Conservation (phyloP, 1,139 yeast genomes). For the Candida dubliniensis region DNA sequence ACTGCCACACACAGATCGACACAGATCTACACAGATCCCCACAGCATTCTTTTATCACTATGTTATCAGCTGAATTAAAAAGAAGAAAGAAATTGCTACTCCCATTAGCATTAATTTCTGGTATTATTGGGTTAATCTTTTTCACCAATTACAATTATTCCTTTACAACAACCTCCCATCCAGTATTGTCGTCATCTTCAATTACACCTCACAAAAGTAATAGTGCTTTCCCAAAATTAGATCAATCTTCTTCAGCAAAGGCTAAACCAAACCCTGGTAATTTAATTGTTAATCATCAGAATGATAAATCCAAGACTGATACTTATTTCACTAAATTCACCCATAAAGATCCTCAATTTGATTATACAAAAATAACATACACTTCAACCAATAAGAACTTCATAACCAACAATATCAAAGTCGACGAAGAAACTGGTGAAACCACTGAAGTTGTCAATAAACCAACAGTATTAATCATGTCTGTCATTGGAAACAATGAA, state of each 20-base stretch:
- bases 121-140: neutral
- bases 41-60: neutral
- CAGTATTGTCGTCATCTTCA: neutral
- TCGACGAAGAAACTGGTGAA: neutral
- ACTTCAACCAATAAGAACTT: slow-evolving; percentile 1
- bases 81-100: neutral
- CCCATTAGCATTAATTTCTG: neutral
- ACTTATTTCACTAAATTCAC: neutral
- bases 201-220: neutral
- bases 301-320: neutral
- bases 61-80: neutral
- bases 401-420: neutral
- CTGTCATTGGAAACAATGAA: slow-evolving; percentile 24
- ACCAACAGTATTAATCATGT: slow-evolving; percentile 24
- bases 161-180: too few relatives aligned
- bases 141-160: neutral
- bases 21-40: neutral
- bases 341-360: neutral
- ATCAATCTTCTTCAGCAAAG: neutral
- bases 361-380: slow-evolving; percentile 1
- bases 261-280: neutral
- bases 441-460: neutral
- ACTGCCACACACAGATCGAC: too few relatives aligned
- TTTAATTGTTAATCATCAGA: neutral
- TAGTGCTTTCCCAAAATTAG: neutral